These are phyloP conservation scores for Colletotrichum orchidophilum DNA, from an alignment of 2,329 filamentous ascomycete genomes.

Conservation along the genomic window DNA sequence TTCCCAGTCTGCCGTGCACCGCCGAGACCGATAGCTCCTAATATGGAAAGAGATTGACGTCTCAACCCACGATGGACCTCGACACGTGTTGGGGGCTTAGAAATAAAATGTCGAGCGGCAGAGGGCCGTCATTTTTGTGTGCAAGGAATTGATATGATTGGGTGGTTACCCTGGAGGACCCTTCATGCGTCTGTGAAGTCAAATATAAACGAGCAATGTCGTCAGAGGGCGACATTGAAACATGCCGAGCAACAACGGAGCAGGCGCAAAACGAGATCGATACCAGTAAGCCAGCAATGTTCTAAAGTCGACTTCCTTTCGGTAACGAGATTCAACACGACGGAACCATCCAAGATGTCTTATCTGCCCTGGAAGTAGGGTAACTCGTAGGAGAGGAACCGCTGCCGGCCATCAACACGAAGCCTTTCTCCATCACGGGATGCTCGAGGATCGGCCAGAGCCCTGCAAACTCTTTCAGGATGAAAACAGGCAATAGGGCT, in stretches of 20 bases:
- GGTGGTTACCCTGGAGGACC: background rate
- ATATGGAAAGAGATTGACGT: slow-evolving; percentile 24
- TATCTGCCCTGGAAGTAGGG: background rate
- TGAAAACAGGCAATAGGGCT: slow-evolving; percentile 24
- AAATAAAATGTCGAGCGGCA: background rate
- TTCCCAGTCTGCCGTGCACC: slow-evolving; percentile 11
- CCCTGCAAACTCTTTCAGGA: slow-evolving; percentile 1
- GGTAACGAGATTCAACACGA: background rate
- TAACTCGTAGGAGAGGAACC: background rate
- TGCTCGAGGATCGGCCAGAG: slow-evolving; percentile 14
- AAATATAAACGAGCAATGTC: background rate
- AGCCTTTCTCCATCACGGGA: background rate
- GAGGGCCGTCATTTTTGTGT: background rate
- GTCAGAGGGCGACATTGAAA: background rate
- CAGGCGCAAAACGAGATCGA: background rate
- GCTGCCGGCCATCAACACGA: slow-evolving; percentile 4
- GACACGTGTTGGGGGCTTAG: slow-evolving; percentile 17
- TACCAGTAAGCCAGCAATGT: background rate
- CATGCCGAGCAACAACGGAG: background rate
- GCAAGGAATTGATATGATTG: background rate
- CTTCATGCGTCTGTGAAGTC: background rate
- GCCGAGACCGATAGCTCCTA: slow-evolving; percentile 13
- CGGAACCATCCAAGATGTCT: background rate
- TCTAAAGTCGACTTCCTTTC: background rate
- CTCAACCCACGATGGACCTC: background rate